phyloP scores from a whole-genome alignment of 2,329 filamentous ascomycete genomes.

The Hypoxylon sp. region DNA sequence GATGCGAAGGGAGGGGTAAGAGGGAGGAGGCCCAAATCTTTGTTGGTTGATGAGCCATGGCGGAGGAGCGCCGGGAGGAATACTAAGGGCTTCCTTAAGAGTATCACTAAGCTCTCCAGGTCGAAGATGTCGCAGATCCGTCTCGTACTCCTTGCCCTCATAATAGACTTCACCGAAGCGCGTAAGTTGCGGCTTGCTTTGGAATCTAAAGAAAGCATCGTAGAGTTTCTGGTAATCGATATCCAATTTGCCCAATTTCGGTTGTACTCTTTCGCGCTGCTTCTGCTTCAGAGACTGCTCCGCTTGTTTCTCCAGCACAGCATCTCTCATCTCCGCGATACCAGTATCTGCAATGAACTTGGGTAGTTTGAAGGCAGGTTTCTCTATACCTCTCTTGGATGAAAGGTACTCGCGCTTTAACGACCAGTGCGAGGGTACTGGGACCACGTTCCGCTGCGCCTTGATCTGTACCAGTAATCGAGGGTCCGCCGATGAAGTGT shows the following conservation, averaged over 20 bases:
- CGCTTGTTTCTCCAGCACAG: slow-evolving; percentile 94
- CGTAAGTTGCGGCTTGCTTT: slow-evolving; percentile 94
- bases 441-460: slow-evolving; percentile 92
- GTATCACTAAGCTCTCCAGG: slow-evolving; percentile 92
- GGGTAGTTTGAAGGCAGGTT: slow-evolving; percentile 90
- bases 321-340: slow-evolving; percentile 97
- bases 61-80: slow-evolving; percentile 91
- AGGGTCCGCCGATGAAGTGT: slow-evolving; percentile 91
- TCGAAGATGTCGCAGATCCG: slow-evolving; percentile 89
- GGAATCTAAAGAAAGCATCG: slow-evolving; percentile 97
- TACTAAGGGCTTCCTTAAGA: slow-evolving; percentile 91
- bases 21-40: slow-evolving; percentile 90
- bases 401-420: slow-evolving; percentile 97
- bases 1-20: slow-evolving; percentile 95
- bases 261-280: slow-evolving; percentile 91
- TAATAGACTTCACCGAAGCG: slow-evolving; percentile 99
- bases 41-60: slow-evolving; percentile 99
- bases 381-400: slow-evolving; percentile 96
- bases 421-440: slow-evolving; percentile 94
- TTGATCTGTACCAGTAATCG: slow-evolving; percentile 94
- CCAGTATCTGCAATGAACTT: slow-evolving; percentile 98
- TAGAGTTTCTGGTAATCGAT: slow-evolving; percentile 99
- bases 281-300: slow-evolving; percentile 94
- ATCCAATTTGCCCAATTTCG: slow-evolving; percentile 96
- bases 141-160: slow-evolving; percentile 98